Conservation (phyloP, 2,329 filamentous ascomycete genomes). For the Talaromyces sp. region DNA sequence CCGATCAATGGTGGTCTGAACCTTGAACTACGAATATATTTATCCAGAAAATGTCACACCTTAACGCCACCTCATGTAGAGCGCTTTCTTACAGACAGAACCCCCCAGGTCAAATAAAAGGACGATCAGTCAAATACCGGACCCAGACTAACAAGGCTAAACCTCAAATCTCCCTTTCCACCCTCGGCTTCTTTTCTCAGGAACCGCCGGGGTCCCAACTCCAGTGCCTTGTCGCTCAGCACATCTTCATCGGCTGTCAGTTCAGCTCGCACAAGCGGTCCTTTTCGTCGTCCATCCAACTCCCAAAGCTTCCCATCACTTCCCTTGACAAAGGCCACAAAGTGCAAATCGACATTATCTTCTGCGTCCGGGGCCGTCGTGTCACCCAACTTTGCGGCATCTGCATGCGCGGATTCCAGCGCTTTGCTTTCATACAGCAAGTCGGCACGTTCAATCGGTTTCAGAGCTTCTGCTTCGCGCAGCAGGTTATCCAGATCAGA, state of each 20-base stretch:
- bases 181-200: slow-evolving; percentile 54
- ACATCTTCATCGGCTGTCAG: slow-evolving; percentile 63
- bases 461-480: slow-evolving; percentile 64
- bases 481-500: slow-evolving; percentile 55
- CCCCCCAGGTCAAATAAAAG: background rate
- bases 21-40: slow-evolving; percentile 21
- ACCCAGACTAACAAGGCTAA: slow-evolving; percentile 59
- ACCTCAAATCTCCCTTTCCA: slow-evolving; percentile 55
- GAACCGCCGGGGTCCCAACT: slow-evolving; percentile 62
- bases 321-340: slow-evolving; percentile 87
- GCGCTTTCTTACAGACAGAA: background rate
- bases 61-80: slow-evolving; percentile 3
- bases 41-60: background rate
- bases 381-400: slow-evolving; percentile 72
- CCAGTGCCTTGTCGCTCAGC: slow-evolving; percentile 68
- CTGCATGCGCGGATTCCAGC: slow-evolving; percentile 73
- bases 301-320: slow-evolving; percentile 71
- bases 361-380: slow-evolving; percentile 72
- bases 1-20: slow-evolving; percentile 46
- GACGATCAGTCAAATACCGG: slow-evolving; percentile 45
- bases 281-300: slow-evolving; percentile 69
- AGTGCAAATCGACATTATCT: slow-evolving; percentile 88
- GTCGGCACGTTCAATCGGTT: slow-evolving; percentile 61
- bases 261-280: slow-evolving; percentile 64
- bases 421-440: slow-evolving; percentile 72